phyloP scores from a whole-genome alignment of 2,329 filamentous ascomycete species.

The Ceratocystis lukuohia region DNA sequence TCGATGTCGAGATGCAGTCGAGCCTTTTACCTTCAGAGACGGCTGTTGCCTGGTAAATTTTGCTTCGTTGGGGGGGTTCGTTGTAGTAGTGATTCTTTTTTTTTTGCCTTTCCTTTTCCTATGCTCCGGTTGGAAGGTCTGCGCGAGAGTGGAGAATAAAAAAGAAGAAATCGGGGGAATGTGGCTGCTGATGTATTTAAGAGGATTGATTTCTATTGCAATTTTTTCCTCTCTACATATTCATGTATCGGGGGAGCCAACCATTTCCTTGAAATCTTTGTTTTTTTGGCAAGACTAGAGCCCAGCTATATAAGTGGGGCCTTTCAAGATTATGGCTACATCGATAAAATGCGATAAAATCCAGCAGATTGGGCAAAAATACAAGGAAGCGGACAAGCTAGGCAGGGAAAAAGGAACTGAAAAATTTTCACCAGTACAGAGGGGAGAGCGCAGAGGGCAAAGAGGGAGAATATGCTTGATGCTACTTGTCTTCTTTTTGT shows the following conservation, averaged over 20 bases:
- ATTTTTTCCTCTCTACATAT: not conserved
- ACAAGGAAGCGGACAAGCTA: not conserved
- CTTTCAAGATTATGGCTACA: not conserved
- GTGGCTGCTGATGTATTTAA: constrained; percentile 16
- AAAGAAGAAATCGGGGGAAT: constrained; percentile 16
- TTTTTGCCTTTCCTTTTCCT: not conserved
- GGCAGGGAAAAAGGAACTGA: not conserved
- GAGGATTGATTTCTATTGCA: constrained; percentile 3
- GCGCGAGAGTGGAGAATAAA: constrained; percentile 18
- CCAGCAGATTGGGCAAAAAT: not conserved
- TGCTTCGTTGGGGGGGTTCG: not conserved
- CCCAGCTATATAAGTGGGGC: not conserved
- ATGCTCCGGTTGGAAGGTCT: constrained; percentile 8
- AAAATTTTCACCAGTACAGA: not conserved
- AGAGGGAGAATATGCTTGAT: not conserved
- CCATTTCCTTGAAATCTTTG: constrained; percentile 1
- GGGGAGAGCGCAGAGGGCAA: not conserved
- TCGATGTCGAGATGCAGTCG: not conserved
- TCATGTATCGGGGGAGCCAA: not conserved
- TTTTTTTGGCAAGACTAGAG: not conserved
- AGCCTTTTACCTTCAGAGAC: not conserved
- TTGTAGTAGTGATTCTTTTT: constrained; percentile 12
- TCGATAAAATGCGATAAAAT: constrained; percentile 11
- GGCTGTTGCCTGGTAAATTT: not conserved
- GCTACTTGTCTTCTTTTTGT: not conserved